Base-by-base conservation (phyloP, 352 stramenopile genomes). In the Globisporangium nunn region DNA sequence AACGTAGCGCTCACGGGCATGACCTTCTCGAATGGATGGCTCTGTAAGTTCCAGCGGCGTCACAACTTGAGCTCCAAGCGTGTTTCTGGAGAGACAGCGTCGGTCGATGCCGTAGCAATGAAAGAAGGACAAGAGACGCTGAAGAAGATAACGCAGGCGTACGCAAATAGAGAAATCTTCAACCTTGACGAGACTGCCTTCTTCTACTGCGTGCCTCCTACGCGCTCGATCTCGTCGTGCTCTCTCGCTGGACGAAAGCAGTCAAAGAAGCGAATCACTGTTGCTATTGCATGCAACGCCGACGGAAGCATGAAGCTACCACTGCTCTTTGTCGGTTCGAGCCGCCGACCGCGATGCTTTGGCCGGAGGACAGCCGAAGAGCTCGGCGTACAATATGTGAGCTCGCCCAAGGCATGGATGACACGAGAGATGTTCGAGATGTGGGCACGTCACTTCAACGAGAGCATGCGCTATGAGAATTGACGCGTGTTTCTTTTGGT, bases 21-120 rank as follows among this genome's bases (percentile, higher is more conserved):
- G 30, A 30, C 28, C 6, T 93, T 58, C 59, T 90, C 45, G 6
- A 60, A 55, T 2, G 61, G 56, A 4, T 63, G 52, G 60, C 33
- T 66, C 18, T 55, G 54, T 37, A 50, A 59, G 18, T 58, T 66
- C 37, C 46, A 62, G 39, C 45, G 7, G 14, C 52, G 53, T 0
- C 51, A 67, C 47, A 59, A 54, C n/a, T 54, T 67, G 5, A 56
- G 6, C 3, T 52, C 50, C 18, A 59, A 60, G 31, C 23, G 44
- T 18, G 39, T 60, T 11, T 45, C 61, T 14, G 53, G 62, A 7
- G 58, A 65, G 23, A 35, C 58, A 37, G 31, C 31, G 31, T 37
- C 57, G 6, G 28, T 46, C 33, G 45, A 54, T 14, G 12, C n/a
- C 0, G 53, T 11, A 10, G 45, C 1, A n/a, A 35, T 65, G 4